Evolutionary conservation across 73 alveolate species (phyloP).

Genomic region (Diophrys sp.): DNA sequence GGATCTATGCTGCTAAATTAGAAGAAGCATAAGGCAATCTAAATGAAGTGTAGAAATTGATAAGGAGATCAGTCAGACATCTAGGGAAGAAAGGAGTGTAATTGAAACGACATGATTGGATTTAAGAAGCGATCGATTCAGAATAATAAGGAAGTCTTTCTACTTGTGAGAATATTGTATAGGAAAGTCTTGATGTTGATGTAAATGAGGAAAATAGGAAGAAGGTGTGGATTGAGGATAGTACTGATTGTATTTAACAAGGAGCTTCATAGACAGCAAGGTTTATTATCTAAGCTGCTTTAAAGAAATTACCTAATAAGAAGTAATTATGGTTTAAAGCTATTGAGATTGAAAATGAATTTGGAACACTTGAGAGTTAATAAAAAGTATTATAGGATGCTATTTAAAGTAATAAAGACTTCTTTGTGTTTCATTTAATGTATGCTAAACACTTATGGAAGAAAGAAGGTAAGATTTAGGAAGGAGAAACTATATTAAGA

Average conservation of each 20-base stretch:
- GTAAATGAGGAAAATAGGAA: slow-evolving; percentile 36
- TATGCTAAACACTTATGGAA: slow-evolving; percentile 74
- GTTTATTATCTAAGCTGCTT: slow-evolving; percentile 36
- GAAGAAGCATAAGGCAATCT: slow-evolving; percentile 82
- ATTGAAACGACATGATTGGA: slow-evolving; percentile 72
- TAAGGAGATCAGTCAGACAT: slow-evolving; percentile 64
- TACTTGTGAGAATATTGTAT: slow-evolving; percentile 68
- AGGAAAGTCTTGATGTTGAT: slow-evolving; percentile 56
- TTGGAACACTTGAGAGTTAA: slow-evolving; percentile 45
- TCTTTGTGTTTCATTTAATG: slow-evolving; percentile 56
- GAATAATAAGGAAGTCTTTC: slow-evolving; percentile 61
- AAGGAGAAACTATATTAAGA: slow-evolving; percentile 51
- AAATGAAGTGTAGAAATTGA: slow-evolving; percentile 42
- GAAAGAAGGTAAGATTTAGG: slow-evolving; percentile 33
- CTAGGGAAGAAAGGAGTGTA: slow-evolving; percentile 48
- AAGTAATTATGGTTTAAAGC: slow-evolving; percentile 49
- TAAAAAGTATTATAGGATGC: slow-evolving; percentile 31
- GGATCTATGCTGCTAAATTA: slow-evolving; percentile 86
- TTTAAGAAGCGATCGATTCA: slow-evolving; percentile 75
- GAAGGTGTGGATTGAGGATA: slow-evolving; percentile 52
- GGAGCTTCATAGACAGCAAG: slow-evolving; percentile 69
- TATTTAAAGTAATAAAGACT: slow-evolving; percentile 13
- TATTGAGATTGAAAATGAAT: slow-evolving; percentile 53
- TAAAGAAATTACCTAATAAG: slow-evolving; percentile 37
- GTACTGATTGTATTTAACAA: slow-evolving; percentile 22